Percentiles rank a stretch among this genome's conserved stretches.
phyloP scores from a whole-genome alignment of 148 eudicot genomes.

The Tetragonia tetragonoides region DNA sequence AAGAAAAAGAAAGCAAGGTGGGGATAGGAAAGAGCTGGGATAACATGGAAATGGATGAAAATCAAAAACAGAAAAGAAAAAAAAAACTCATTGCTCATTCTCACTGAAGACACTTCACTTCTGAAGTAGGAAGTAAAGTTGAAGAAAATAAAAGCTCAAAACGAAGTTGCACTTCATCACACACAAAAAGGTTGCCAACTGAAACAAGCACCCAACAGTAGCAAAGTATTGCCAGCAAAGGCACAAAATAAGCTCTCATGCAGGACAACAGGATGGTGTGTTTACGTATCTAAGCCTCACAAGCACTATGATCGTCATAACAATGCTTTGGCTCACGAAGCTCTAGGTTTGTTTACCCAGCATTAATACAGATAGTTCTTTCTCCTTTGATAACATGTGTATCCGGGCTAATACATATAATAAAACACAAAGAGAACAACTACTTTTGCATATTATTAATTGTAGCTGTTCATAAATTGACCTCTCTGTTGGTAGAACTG shows the following conservation, averaged over 20 bases:
- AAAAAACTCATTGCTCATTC: neutral
- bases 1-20: neutral
- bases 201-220: neutral
- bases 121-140: neutral
- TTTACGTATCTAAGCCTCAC: neutral
- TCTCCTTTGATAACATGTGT: too few relatives aligned
- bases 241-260: neutral
- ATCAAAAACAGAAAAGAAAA: neutral
- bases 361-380: too few relatives aligned
- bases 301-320: constrained; percentile 2
- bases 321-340: neutral
- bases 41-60: neutral
- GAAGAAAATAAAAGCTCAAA: neutral
- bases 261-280: neutral
- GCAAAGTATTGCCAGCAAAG: neutral
- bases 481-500: neutral
- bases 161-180: neutral
- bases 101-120: neutral
- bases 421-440: neutral
- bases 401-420: too few relatives aligned
- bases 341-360: neutral
- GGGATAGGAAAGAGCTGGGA: neutral
- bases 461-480: neutral
- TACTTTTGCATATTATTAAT: neutral
- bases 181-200: neutral